Evolutionary conservation across 495 filamentous ascomycete species (phyloP).

Genomic region (Aspergillus hancockii): DNA sequence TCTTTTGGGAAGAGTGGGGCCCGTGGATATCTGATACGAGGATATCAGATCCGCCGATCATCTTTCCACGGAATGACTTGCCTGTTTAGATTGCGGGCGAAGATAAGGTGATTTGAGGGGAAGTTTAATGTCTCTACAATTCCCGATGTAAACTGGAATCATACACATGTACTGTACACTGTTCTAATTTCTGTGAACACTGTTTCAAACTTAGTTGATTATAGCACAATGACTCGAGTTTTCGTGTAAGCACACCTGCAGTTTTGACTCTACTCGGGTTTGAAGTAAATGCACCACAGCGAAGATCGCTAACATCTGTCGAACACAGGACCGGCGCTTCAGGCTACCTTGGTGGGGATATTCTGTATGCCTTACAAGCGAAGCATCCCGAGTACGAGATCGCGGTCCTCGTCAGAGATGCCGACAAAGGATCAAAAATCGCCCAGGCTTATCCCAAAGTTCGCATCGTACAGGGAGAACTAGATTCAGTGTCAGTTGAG

Average conservation of each 20-base stretch:
- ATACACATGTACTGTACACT: too few species aligned
- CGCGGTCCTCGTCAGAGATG: conserved; percentile 59
- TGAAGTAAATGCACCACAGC: too few species aligned
- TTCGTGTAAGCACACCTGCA: conserved; percentile 21
- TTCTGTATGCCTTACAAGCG: conserved; percentile 52
- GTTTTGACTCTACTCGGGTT: too few species aligned
- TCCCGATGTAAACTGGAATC: too few species aligned
- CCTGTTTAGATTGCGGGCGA: neutral
- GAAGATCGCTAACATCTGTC: too few species aligned
- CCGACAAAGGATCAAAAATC: conserved; percentile 58
- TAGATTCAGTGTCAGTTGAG: conserved; percentile 42
- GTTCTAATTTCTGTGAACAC: too few species aligned
- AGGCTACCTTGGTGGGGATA: conserved; percentile 71
- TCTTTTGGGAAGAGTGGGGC: too few species aligned
- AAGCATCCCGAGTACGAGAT: conserved; percentile 62
- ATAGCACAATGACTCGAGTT: conserved; percentile 24
- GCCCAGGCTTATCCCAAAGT: conserved; percentile 47
- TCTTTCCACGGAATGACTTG: conserved; percentile 16
- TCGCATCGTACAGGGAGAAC: conserved; percentile 44
- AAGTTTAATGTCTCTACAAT: too few species aligned
- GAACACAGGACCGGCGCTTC: conserved; percentile 56
- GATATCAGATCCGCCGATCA: too few species aligned
- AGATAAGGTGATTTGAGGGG: too few species aligned
- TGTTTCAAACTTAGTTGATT: neutral
- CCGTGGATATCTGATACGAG: too few species aligned